Evolutionary conservation across 306 rosid genomes (phyloP).

Genomic region (Ceratonia siliqua): DNA sequence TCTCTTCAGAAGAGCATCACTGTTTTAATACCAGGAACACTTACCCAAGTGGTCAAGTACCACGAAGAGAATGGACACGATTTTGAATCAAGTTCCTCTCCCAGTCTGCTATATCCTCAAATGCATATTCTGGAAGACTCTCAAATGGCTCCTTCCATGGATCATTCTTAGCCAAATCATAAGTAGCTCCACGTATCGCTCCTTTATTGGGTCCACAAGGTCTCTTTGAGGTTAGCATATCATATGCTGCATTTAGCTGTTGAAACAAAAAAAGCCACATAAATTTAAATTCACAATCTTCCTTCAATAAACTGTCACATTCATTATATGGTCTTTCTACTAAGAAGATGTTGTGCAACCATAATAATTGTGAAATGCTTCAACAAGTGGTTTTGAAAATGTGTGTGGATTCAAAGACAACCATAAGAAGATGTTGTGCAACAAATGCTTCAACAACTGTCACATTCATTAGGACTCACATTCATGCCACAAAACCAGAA

Average conservation of each 20-base stretch:
- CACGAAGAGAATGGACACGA: constrained; percentile 64
- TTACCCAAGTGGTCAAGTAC: constrained; percentile 55
- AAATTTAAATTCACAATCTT: not conserved
- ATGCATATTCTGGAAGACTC: constrained; percentile 80
- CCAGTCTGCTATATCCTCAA: constrained; percentile 81
- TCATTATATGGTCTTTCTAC: not conserved
- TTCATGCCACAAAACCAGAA: constrained; percentile 87
- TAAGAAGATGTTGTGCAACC: constrained; percentile 11
- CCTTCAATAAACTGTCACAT: constrained; percentile 1
- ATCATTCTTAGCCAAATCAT: constrained; percentile 78
- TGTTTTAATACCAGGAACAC: constrained; percentile 9
- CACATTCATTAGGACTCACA: constrained; percentile 62
- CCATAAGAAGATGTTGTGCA: no score
- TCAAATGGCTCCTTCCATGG: constrained; percentile 92
- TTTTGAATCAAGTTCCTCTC: constrained; percentile 81
- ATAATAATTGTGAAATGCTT: constrained; percentile 7
- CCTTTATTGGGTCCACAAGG: constrained; percentile 88
- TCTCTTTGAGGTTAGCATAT: constrained; percentile 71
- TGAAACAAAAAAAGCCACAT: constrained; percentile 28
- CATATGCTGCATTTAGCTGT: constrained; percentile 82
- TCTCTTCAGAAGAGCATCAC: not conserved
- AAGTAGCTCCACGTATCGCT: constrained; percentile 81
- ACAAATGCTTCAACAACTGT: no score
- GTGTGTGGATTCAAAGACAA: constrained; percentile 10
- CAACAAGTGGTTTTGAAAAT: not conserved